Evolutionary conservation across 495 filamentous ascomycete genomes (phyloP).

Genomic region (Cairneyella variabilis): DNA sequence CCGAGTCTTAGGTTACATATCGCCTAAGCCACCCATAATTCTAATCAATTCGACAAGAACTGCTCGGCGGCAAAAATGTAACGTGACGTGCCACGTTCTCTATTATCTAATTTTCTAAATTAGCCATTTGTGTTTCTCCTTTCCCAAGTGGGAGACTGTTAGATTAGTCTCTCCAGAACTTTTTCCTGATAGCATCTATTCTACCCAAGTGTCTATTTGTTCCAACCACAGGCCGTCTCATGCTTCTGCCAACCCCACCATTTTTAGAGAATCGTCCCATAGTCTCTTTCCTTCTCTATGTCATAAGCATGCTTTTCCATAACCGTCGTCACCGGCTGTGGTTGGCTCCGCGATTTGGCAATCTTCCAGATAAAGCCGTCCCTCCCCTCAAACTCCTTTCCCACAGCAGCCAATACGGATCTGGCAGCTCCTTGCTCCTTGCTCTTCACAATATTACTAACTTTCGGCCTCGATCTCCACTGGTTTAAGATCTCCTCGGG

Average conservation of each 20-base stretch:
- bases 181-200: too few relatives aligned
- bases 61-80: too few relatives aligned
- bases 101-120: too few relatives aligned
- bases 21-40: too few relatives aligned
- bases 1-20: too few relatives aligned
- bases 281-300: conserved; percentile 31
- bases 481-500: conserved; percentile 29
- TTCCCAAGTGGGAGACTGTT: too few relatives aligned
- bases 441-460: conserved; percentile 33
- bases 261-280: conserved; percentile 33
- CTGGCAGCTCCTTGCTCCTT: conserved; percentile 39
- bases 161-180: too few relatives aligned
- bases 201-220: too few relatives aligned
- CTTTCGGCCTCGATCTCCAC: conserved; percentile 17
- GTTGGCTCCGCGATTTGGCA: conserved; percentile 21
- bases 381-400: conserved; percentile 31
- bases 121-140: too few relatives aligned
- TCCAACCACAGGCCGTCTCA: too few relatives aligned
- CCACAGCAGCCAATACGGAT: conserved; percentile 39
- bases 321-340: conserved; percentile 17
- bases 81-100: too few relatives aligned
- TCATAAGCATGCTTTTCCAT: conserved; percentile 31
- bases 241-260: conserved; percentile 27
- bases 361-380: conserved; percentile 41
- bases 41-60: too few relatives aligned